Evolutionary conservation across 2,329 filamentous ascomycete species (phyloP), one percentile per base, ranked within the genome.

Genomic region (Nothopassalora personata): DNA sequence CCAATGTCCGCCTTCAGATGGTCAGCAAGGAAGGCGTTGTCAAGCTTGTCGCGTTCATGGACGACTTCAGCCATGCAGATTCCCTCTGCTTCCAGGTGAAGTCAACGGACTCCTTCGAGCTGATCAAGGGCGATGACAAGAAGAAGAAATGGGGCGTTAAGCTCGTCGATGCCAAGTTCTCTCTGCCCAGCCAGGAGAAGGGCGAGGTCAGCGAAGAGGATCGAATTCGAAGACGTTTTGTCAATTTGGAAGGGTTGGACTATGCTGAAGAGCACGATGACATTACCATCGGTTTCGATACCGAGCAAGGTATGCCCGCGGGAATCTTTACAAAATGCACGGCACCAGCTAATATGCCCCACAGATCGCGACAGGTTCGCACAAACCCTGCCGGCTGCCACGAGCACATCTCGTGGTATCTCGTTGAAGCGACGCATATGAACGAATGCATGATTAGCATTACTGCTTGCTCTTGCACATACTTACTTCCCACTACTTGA

Each of bases 211-310:
- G 79, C 58, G 79, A 83, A 46, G 82, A 85, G 30, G 79, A 80
- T 61, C 79, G 78, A 60, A 79, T 84, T 50, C 85, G 87, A 61
- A 83, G 86, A 71, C 83, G 85, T 28, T 96, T 93, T 76, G 82
- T 96, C 43, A 94, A 90, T 71, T 76, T 96, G 59, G 92, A 96
- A 73, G 84, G 91, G 73, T 87, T 91, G 18, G 91, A 96, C 68
- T 89, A 95, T 73, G 90, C 91, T 0, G 90, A 90, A 53, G 92
- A 96, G 76, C 91, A 96, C 74, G 92, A 96, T 73, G 92, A 97
- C 76, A 90, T 97, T 66, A 83, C 87, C 10, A 86, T 97, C 68
- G 75, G 87, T 61, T 97, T 97, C 78, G 91, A 96, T 64, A 86
- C 81, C 49, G 88, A 90, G 71, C 79, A 71, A 63, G 72, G 72